Conservation (phyloP, 495 filamentous ascomycete genomes). For the Daldinia childiae region DNA sequence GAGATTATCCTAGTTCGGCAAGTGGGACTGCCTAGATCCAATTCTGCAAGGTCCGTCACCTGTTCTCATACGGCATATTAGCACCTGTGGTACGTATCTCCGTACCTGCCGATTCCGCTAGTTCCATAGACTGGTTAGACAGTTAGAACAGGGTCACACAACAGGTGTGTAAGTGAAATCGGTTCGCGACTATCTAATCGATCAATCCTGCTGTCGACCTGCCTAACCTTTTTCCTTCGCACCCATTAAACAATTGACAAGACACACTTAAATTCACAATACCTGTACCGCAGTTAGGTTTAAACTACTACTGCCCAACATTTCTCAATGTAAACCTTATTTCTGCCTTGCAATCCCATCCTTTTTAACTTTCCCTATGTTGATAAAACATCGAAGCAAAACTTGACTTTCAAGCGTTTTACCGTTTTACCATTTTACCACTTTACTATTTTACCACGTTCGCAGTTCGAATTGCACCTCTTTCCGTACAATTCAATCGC, state of each 20-base stretch:
- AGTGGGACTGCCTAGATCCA: conserved; percentile 20
- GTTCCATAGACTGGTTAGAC: background rate
- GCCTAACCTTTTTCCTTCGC: conserved; percentile 7
- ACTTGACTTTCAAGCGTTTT: background rate
- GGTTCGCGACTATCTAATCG: conserved; percentile 16
- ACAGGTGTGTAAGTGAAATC: conserved; percentile 29
- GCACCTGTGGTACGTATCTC: background rate
- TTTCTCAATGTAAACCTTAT: background rate
- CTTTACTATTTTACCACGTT: background rate
- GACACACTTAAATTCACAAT: background rate
- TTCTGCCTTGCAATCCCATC: background rate
- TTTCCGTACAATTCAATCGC: background rate
- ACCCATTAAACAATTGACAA: conserved; percentile 7
- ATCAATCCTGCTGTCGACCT: background rate
- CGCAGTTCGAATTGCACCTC: background rate
- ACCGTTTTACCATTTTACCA: background rate
- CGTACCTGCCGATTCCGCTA: conserved; percentile 12
- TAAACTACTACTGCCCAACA: background rate
- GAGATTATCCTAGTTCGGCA: conserved; percentile 10
- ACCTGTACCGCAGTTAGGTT: background rate
- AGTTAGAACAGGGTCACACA: conserved; percentile 25
- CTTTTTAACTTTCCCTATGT: background rate
- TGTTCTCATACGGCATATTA: background rate
- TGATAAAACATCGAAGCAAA: background rate
- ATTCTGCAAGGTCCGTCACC: conserved; percentile 21